Conservation (phyloP, 2,329 filamentous ascomycete species). For the Plectosphaerella plurivora region DNA sequence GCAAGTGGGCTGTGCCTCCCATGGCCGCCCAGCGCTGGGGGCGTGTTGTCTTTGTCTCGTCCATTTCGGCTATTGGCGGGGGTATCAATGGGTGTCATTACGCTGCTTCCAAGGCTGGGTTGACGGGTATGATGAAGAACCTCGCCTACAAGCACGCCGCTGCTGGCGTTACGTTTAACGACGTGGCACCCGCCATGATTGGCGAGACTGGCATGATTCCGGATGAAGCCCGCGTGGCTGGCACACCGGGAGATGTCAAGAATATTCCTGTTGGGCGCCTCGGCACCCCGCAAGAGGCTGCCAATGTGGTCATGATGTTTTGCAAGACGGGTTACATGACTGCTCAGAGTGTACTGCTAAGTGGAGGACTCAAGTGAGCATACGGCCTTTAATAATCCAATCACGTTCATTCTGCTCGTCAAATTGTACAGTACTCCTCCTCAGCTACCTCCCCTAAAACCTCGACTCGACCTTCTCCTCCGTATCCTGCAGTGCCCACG, state of each 20-base stretch:
- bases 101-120: slow-evolving; percentile 56
- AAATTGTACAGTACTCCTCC: too few relatives aligned
- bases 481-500: slow-evolving; percentile 73
- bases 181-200: slow-evolving; percentile 67
- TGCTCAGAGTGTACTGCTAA: slow-evolving; percentile 49
- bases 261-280: slow-evolving; percentile 56
- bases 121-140: slow-evolving; percentile 63
- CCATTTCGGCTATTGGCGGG: slow-evolving; percentile 58
- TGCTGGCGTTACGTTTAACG: slow-evolving; percentile 61
- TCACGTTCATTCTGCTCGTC: neutral
- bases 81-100: slow-evolving; percentile 61
- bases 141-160: slow-evolving; percentile 54
- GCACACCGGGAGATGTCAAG: slow-evolving; percentile 53
- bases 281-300: slow-evolving; percentile 54
- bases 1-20: slow-evolving; percentile 54
- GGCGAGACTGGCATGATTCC: slow-evolving; percentile 61
- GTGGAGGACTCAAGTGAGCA: slow-evolving; percentile 43
- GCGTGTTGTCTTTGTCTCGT: slow-evolving; percentile 59
- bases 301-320: slow-evolving; percentile 57
- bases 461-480: slow-evolving; percentile 33
- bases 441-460: slow-evolving; percentile 17
- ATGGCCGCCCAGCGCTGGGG: slow-evolving; percentile 60
- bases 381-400: neutral
- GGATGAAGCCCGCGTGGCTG: slow-evolving; percentile 42
- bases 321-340: slow-evolving; percentile 57